A percentile compares a stretch with the other conserved stretches of the same genome.
phyloP scores from a whole-genome alignment of 176 grass and related monocot genomes.

The Saccharum officinarum region DNA sequence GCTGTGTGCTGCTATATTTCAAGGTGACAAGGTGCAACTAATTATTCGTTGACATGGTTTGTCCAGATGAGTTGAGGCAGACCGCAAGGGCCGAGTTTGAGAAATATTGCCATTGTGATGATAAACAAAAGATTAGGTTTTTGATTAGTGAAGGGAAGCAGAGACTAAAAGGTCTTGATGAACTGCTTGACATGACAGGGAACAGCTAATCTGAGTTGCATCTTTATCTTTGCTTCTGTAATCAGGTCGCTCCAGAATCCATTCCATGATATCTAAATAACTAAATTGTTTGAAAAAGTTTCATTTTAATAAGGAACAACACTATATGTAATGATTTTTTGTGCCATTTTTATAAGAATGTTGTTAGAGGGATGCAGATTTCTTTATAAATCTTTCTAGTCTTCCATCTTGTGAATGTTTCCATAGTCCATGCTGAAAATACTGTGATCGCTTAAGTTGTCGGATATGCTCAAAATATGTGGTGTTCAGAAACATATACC shows the following conservation, averaged over 20 bases:
- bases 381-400: constrained; percentile 12
- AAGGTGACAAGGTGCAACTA: constrained; percentile 1
- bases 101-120: constrained; percentile 73
- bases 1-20: background rate
- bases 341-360: background rate
- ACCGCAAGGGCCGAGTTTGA: constrained; percentile 79
- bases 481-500: background rate
- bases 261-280: background rate
- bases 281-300: background rate
- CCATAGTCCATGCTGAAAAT: background rate
- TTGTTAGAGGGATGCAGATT: background rate
- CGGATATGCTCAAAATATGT: too few species aligned
- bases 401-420: background rate
- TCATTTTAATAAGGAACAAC: too few species aligned
- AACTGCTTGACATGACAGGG: constrained; percentile 91
- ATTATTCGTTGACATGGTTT: constrained; percentile 29
- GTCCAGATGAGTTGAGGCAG: constrained; percentile 72
- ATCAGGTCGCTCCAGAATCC: background rate
- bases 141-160: constrained; percentile 84
- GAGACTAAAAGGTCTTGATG: constrained; percentile 86
- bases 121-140: constrained; percentile 84
- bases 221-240: background rate
- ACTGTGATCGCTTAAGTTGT: background rate
- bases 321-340: too few species aligned
- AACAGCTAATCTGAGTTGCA: constrained; percentile 42